Evolutionary conservation across 2,329 filamentous ascomycete genomes (phyloP).

Genomic region (Teratosphaeria destructans): DNA sequence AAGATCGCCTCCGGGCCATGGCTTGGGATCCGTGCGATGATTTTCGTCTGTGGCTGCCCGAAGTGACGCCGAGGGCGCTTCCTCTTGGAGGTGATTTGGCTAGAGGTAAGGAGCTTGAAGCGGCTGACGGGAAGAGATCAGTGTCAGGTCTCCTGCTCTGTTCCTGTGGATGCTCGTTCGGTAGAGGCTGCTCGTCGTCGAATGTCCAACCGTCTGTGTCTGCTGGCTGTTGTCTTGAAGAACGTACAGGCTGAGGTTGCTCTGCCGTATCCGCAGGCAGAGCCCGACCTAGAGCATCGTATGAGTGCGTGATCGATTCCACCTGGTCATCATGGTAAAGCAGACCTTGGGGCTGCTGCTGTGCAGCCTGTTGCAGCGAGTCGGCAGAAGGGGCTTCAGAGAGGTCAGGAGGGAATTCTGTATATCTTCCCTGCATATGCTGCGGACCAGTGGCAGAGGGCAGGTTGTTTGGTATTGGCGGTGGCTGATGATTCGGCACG

Average conservation of each 20-base stretch:
- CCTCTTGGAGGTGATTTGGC: slow-evolving; percentile 68
- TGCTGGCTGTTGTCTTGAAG: slow-evolving; percentile 9
- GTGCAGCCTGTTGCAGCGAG: slow-evolving; percentile 12
- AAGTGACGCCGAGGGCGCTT: slow-evolving; percentile 25
- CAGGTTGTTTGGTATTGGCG: slow-evolving; percentile 25
- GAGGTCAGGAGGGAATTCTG: slow-evolving; percentile 26
- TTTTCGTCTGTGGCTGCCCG: slow-evolving; percentile 65
- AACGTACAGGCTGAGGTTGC: slow-evolving; percentile 8
- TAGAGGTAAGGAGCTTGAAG: slow-evolving; percentile 49
- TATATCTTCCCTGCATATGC: slow-evolving; percentile 20
- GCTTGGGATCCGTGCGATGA: slow-evolving; percentile 41
- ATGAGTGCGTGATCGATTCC: slow-evolving; percentile 48
- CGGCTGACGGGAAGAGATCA: slow-evolving; percentile 75
- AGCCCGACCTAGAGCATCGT: slow-evolving; percentile 47
- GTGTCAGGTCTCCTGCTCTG: slow-evolving; percentile 62
- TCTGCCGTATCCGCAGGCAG: slow-evolving; percentile 34
- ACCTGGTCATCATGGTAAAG: slow-evolving; percentile 43
- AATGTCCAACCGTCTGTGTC: slow-evolving; percentile 83
- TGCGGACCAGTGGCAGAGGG: slow-evolving; percentile 13
- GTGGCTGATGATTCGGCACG: slow-evolving; percentile 53
- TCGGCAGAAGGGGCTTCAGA: slow-evolving; percentile 25
- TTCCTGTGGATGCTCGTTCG: slow-evolving; percentile 41
- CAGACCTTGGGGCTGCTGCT: slow-evolving; percentile 10
- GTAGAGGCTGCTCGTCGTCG: slow-evolving; percentile 55
- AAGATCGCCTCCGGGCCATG: slow-evolving; percentile 57